phyloP scores from a whole-genome alignment of 2,329 filamentous ascomycete species.

The Curvularia eragrostidis region DNA sequence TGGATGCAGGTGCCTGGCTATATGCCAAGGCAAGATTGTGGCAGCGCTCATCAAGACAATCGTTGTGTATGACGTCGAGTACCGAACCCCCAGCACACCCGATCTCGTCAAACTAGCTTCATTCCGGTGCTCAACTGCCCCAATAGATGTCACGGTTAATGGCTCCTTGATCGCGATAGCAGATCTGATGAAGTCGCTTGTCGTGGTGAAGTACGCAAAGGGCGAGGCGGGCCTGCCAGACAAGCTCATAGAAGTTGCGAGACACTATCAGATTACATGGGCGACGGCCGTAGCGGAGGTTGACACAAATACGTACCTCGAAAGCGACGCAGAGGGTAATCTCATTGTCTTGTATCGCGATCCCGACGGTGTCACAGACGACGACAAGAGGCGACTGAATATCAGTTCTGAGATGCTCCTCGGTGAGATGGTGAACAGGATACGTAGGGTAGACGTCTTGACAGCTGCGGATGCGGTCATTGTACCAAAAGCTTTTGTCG shows the following conservation, averaged over 20 bases:
- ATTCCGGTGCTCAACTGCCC: conserved; percentile 83
- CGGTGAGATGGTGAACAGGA: conserved; percentile 92
- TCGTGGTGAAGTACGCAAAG: conserved; percentile 74
- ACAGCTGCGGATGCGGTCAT: conserved; percentile 71
- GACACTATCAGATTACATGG: conserved; percentile 85
- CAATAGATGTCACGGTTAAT: conserved; percentile 78
- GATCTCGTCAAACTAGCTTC: conserved; percentile 73
- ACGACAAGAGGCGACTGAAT: conserved; percentile 74
- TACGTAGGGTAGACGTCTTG: conserved; percentile 74
- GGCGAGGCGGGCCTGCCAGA: conserved; percentile 64
- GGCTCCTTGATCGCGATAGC: conserved; percentile 80
- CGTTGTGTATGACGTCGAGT: conserved; percentile 64
- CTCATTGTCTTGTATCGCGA: conserved; percentile 81
- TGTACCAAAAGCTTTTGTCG: conserved; percentile 83
- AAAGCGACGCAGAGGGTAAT: conserved; percentile 88
- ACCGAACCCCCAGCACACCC: conserved; percentile 60
- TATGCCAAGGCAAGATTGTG: conserved; percentile 76
- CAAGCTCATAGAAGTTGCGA: conserved; percentile 73
- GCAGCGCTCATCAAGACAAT: conserved; percentile 88
- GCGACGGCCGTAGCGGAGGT: conserved; percentile 77
- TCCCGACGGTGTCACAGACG: conserved; percentile 71
- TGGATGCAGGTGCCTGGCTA: conserved; percentile 78
- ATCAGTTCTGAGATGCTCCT: conserved; percentile 82
- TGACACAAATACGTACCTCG: conserved; percentile 76
- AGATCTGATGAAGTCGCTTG: conserved; percentile 92